Percentiles rank a stretch among this genome's conserved stretches.
Evolutionary conservation across 768 basidiomycete species (phyloP).

Genomic region (Tricholoma hemisulphureum): DNA sequence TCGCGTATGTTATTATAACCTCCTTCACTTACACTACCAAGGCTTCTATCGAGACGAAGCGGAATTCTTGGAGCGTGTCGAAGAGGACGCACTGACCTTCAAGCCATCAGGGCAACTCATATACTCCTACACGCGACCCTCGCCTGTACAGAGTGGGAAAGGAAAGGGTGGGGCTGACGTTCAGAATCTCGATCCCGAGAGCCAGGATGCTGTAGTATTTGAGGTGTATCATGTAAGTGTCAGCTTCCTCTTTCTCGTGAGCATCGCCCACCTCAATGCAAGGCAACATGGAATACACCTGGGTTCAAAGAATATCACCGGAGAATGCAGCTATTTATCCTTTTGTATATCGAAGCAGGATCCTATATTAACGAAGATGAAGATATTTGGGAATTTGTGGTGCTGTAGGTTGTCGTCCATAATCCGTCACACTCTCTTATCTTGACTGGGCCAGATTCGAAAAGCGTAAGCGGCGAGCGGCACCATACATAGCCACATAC

Average conservation of each 20-base stretch:
- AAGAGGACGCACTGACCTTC: conserved; percentile 77
- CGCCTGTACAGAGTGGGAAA: conserved; percentile 45
- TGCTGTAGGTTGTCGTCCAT: conserved; percentile 56
- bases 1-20: neutral
- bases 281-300: conserved; percentile 83
- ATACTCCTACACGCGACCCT: conserved; percentile 69
- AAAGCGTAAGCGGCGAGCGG: conserved; percentile 62
- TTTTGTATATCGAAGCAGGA: conserved; percentile 94
- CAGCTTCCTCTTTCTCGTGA: neutral
- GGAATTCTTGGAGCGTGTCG: conserved; percentile 66
- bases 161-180: conserved; percentile 49
- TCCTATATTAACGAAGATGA: conserved; percentile 95
- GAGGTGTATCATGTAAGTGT: conserved; percentile 87
- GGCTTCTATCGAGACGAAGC: conserved; percentile 70
- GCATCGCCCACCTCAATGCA: neutral
- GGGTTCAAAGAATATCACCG: conserved; percentile 92
- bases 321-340: conserved; percentile 90
- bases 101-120: conserved; percentile 75
- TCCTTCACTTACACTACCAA: conserved; percentile 25
- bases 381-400: conserved; percentile 88
- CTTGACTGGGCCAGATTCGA: conserved; percentile 60
- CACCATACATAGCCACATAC: conserved; percentile 58
- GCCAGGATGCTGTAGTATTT: conserved; percentile 66
- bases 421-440: neutral
- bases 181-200: conserved; percentile 43